phyloP scores from a whole-genome alignment of 495 filamentous ascomycete genomes.

The Pyronema omphalodes region DNA sequence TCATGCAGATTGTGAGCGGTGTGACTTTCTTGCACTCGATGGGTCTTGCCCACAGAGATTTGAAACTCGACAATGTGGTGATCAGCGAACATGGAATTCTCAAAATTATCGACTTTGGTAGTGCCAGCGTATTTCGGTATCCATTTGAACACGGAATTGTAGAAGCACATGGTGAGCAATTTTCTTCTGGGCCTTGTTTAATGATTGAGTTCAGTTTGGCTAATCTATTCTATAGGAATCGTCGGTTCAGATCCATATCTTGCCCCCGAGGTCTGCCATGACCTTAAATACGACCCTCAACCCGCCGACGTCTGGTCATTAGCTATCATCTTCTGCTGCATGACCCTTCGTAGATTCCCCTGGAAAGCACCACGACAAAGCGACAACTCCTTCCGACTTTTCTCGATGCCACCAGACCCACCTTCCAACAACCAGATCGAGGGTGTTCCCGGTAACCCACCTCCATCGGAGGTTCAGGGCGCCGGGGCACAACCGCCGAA shows the following conservation, averaged over 20 bases:
- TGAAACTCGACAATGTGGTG: slow-evolving; percentile 97
- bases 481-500: slow-evolving; percentile 37
- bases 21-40: slow-evolving; percentile 96
- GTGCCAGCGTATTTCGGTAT: slow-evolving; percentile 89
- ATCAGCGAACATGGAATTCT: slow-evolving; percentile 96
- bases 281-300: slow-evolving; percentile 83
- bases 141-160: slow-evolving; percentile 91
- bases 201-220: no score
- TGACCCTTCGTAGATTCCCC: slow-evolving; percentile 86
- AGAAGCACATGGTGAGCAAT: slow-evolving; percentile 65
- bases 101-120: slow-evolving; percentile 99
- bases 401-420: slow-evolving; percentile 48
- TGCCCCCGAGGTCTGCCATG: slow-evolving; percentile 90
- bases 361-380: slow-evolving; percentile 89
- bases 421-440: slow-evolving; percentile 6
- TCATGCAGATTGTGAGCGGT: slow-evolving; percentile 85
- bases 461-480: slow-evolving; percentile 18
- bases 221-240: slow-evolving; percentile 43
- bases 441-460: slow-evolving; percentile 12
- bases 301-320: slow-evolving; percentile 95
- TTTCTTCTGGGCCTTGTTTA: background rate
- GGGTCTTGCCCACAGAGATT: slow-evolving; percentile 85
- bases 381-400: slow-evolving; percentile 89
- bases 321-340: slow-evolving; percentile 97
- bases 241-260: slow-evolving; percentile 96